Evolutionary conservation across 768 basidiomycete species (phyloP).

Genomic region (Trametes cingulata): DNA sequence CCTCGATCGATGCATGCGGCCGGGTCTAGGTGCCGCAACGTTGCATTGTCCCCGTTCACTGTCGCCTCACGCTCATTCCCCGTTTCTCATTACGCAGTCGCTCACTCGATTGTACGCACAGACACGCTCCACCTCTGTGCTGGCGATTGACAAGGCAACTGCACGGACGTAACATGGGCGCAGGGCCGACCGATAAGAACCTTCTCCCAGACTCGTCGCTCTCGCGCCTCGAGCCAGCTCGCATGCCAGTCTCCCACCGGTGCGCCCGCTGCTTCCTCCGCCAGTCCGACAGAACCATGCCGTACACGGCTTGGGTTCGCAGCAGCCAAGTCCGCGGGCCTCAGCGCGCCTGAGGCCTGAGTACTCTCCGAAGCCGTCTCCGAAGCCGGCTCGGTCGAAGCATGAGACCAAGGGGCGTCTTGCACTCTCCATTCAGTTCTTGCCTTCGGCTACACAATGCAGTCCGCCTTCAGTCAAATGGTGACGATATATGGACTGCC

Average conservation of each 20-base stretch:
- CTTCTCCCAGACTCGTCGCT: background rate
- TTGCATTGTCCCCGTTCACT: constrained; percentile 12
- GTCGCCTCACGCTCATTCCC: constrained; percentile 6
- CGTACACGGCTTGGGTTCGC: too few species aligned
- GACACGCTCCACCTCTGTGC: background rate
- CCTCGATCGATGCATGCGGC: constrained; percentile 4
- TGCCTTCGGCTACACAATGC: too few species aligned
- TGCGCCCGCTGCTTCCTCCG: too few species aligned
- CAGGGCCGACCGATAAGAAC: constrained; percentile 1
- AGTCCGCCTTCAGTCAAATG: too few species aligned
- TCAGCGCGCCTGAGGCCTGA: background rate
- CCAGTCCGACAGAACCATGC: too few species aligned
- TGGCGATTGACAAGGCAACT: constrained; percentile 1
- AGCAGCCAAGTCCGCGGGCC: background rate
- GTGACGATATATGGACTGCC: too few species aligned
- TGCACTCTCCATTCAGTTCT: background rate
- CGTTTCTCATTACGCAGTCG: background rate
- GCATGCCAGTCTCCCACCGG: too few species aligned
- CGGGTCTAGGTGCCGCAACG: background rate
- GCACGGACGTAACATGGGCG: background rate
- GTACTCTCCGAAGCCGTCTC: background rate
- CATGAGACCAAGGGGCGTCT: background rate
- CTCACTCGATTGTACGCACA: background rate
- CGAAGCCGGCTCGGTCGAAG: background rate
- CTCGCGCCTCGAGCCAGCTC: background rate